Evolutionary conservation across 352 stramenopile species (phyloP).

Genomic region (Phytophthora crassamura): DNA sequence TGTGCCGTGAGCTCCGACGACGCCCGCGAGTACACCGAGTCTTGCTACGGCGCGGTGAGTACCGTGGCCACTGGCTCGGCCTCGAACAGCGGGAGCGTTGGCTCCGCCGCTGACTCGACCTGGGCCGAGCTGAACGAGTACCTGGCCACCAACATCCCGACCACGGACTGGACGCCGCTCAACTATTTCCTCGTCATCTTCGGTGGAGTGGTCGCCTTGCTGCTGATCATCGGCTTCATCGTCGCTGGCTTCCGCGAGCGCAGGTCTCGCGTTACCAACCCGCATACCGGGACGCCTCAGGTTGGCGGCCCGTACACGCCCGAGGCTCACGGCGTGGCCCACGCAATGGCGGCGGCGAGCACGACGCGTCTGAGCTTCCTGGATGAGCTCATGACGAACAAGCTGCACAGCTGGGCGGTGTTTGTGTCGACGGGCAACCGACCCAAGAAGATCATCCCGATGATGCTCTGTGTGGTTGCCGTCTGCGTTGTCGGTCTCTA

Average conservation of each 20-base stretch:
- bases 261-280: constrained; percentile 28
- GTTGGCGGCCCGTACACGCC: constrained; percentile 33
- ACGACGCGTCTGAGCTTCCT: constrained; percentile 44
- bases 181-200: constrained; percentile 69
- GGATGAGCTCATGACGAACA: constrained; percentile 53
- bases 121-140: constrained; percentile 52
- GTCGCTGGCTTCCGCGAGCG: constrained; percentile 43
- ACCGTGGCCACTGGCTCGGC: constrained; percentile 1
- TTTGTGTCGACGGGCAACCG: constrained; percentile 50
- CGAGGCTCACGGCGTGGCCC: constrained; percentile 28
- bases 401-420: constrained; percentile 47
- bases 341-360: constrained; percentile 26
- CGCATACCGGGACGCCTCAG: constrained; percentile 27
- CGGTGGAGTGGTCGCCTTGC: constrained; percentile 40
- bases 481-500: constrained; percentile 49
- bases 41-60: constrained; percentile 37
- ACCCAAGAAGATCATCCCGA: constrained; percentile 49
- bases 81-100: constrained; percentile 24
- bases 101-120: constrained; percentile 25
- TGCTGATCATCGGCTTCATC: constrained; percentile 50
- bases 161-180: constrained; percentile 48
- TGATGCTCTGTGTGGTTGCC: constrained; percentile 44
- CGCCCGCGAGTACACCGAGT: constrained; percentile 48
- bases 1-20: constrained; percentile 48
- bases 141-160: constrained; percentile 44